Percentiles rank a stretch among this genome's conserved stretches.
These are phyloP conservation scores for Tephrocybe rancida DNA, from an alignment of 768 basidiomycete genomes.

Conservation along the genomic window DNA sequence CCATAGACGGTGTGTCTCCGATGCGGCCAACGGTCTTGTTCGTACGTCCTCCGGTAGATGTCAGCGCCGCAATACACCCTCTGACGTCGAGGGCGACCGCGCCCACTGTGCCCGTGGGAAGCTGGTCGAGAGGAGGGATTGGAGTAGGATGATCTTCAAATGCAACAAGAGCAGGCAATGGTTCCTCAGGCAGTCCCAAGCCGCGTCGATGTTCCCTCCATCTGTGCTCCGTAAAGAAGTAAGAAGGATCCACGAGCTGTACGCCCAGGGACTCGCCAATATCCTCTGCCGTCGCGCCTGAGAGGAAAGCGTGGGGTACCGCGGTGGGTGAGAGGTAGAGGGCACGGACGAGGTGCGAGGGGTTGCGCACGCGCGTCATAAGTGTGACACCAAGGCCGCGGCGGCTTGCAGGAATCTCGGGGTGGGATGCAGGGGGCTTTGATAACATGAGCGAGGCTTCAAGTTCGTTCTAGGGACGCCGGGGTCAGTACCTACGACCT, in stretches of 20 bases:
- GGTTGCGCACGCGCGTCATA: conserved; percentile 69
- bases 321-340: conserved; percentile 68
- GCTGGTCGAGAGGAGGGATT: conserved; percentile 46
- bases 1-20: conserved; percentile 84
- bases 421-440: conserved; percentile 68
- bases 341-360: conserved; percentile 67
- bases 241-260: conserved; percentile 68
- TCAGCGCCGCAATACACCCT: conserved; percentile 73
- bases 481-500: not conserved
- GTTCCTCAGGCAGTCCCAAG: conserved; percentile 73
- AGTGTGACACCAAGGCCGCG: conserved; percentile 69
- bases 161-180: conserved; percentile 37
- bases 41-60: conserved; percentile 81
- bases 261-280: conserved; percentile 59
- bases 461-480: conserved; percentile 66
- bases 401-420: conserved; percentile 56
- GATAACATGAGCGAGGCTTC: conserved; percentile 84
- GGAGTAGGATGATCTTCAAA: conserved; percentile 16
- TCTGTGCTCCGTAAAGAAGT: conserved; percentile 74
- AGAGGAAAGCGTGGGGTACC: conserved; percentile 73
- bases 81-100: conserved; percentile 78
- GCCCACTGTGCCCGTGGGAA: conserved; percentile 81
- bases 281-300: conserved; percentile 63
- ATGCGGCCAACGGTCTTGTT: conserved; percentile 84
- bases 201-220: conserved; percentile 81